phyloP scores from a whole-genome alignment of 257 asterid genomes.

The Coffea eugenioides region DNA sequence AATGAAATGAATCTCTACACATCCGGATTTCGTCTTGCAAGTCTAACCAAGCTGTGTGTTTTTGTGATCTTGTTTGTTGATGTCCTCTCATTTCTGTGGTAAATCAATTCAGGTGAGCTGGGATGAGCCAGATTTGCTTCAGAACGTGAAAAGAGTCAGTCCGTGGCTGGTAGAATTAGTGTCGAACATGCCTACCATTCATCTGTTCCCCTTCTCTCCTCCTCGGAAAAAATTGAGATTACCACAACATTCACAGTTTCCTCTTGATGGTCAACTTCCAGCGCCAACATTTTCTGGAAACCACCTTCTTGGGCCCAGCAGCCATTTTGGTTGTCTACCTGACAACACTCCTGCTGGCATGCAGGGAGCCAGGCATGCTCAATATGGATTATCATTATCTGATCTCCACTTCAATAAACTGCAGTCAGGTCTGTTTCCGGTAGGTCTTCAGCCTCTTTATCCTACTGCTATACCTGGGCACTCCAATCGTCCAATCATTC shows the following conservation, averaged over 20 bases:
- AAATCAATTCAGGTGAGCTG: slow-evolving; percentile 60
- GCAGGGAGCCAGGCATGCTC: slow-evolving; percentile 99
- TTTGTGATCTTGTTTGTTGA: neutral
- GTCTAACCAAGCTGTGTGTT: neutral
- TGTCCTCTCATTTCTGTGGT: neutral
- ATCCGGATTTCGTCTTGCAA: neutral
- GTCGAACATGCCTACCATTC: slow-evolving; percentile 64
- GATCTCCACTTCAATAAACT: slow-evolving; percentile 51
- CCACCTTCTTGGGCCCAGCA: slow-evolving; percentile 41
- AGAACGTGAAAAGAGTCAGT: slow-evolving; percentile 78
- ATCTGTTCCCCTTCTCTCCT: slow-evolving; percentile 69
- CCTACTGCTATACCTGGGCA: slow-evolving; percentile 32
- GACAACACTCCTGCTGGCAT: slow-evolving; percentile 93
- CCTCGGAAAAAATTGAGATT: slow-evolving; percentile 63
- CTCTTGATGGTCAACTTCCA: slow-evolving; percentile 51
- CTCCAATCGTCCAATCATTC: slow-evolving; percentile 23
- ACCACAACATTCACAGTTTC: slow-evolving; percentile 53
- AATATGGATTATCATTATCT: slow-evolving; percentile 59
- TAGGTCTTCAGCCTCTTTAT: slow-evolving; percentile 39
- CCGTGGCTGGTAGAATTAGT: slow-evolving; percentile 89
- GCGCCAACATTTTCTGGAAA: slow-evolving; percentile 49
- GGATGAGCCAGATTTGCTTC: slow-evolving; percentile 94
- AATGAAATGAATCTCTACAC: neutral
- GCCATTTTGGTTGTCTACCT: slow-evolving; percentile 58
- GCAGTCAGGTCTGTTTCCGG: slow-evolving; percentile 45